phyloP scores from a whole-genome alignment of 2,329 filamentous ascomycete species.

The Alternaria arbusti region DNA sequence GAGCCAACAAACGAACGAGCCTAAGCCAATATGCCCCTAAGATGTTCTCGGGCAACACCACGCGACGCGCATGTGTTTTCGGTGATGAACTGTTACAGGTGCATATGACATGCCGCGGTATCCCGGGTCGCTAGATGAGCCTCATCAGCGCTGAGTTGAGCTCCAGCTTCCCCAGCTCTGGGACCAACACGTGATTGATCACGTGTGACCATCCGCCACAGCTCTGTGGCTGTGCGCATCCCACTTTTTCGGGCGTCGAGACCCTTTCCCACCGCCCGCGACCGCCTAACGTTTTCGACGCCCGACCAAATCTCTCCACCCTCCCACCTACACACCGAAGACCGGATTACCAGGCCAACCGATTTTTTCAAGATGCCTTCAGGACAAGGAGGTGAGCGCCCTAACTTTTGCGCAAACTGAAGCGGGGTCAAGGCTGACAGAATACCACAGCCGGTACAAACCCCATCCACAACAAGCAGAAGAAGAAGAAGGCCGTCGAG shows the following conservation, averaged over 20 bases:
- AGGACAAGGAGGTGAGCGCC: conserved; percentile 55
- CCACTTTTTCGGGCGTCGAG: conserved; percentile 22
- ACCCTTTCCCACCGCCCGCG: conserved; percentile 29
- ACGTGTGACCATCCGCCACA: neutral
- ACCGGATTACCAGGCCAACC: neutral
- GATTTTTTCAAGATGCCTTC: conserved; percentile 54
- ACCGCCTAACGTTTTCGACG: conserved; percentile 21
- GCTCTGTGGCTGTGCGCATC: conserved; percentile 11
- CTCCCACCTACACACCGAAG: conserved; percentile 7
- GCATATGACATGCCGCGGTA: neutral
- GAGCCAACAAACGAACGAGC: conserved; percentile 1
- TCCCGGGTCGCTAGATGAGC: neutral
- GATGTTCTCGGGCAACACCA: neutral
- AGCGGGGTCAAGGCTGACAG: conserved; percentile 31
- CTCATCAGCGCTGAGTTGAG: neutral
- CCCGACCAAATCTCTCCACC: conserved; percentile 14
- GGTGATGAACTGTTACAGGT: neutral
- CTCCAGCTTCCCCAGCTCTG: neutral
- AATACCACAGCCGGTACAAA: conserved; percentile 55
- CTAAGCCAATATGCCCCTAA: conserved; percentile 1
- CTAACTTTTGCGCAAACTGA: neutral
- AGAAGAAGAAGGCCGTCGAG: conserved; percentile 79
- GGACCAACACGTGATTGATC: neutral
- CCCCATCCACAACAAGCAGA: conserved; percentile 73
- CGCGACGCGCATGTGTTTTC: neutral